These are phyloP conservation scores for Tuber brumale DNA, from an alignment of 495 filamentous ascomycete genomes.

Conservation along the genomic window DNA sequence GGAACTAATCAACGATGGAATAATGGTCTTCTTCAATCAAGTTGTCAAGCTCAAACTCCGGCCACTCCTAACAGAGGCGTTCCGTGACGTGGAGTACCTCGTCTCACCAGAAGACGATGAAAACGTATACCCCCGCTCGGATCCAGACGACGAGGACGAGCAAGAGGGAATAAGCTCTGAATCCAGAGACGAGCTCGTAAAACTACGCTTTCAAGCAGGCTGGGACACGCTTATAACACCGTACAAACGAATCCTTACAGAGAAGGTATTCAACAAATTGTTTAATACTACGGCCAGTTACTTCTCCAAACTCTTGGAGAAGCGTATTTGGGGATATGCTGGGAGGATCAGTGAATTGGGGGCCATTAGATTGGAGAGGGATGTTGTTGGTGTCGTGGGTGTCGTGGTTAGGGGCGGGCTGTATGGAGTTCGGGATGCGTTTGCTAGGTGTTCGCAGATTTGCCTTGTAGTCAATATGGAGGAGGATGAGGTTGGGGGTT, in stretches of 20 bases:
- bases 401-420: slow-evolving; percentile 66
- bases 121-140: not conserved
- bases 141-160: slow-evolving; percentile 48
- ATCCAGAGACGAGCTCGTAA: slow-evolving; percentile 53
- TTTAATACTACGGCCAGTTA: slow-evolving; percentile 65
- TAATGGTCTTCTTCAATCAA: slow-evolving; percentile 77
- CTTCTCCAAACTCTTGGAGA: slow-evolving; percentile 73
- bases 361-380: slow-evolving; percentile 78
- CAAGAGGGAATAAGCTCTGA: slow-evolving; percentile 50
- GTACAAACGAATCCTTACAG: slow-evolving; percentile 75
- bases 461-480: slow-evolving; percentile 91
- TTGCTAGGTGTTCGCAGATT: slow-evolving; percentile 75
- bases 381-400: slow-evolving; percentile 71
- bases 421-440: slow-evolving; percentile 74
- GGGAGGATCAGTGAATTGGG: slow-evolving; percentile 76
- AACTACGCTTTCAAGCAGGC: slow-evolving; percentile 64
- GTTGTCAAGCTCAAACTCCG: slow-evolving; percentile 80
- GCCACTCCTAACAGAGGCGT: slow-evolving; percentile 77
- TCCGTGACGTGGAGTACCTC: slow-evolving; percentile 82
- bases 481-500: slow-evolving; percentile 92
- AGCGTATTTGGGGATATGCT: slow-evolving; percentile 78
- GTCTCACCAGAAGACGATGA: slow-evolving; percentile 34
- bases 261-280: slow-evolving; percentile 61
- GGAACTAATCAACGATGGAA: slow-evolving; percentile 75
- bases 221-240: slow-evolving; percentile 84